phyloP scores from a whole-genome alignment of 2,329 filamentous ascomycete species.

The Diplodia mutila region DNA sequence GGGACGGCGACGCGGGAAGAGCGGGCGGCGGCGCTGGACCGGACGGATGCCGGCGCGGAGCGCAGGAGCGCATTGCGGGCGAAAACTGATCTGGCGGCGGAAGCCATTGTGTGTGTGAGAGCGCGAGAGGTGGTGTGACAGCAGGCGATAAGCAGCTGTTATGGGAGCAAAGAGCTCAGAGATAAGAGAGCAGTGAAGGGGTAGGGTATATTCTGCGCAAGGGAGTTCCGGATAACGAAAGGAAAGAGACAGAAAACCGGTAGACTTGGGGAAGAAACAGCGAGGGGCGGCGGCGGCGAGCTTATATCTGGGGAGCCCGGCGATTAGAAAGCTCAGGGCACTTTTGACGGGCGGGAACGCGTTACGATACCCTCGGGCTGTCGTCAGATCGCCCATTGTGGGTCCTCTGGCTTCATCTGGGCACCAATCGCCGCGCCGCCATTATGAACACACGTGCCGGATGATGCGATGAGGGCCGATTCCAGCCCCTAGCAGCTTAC shows the following conservation, averaged over 20 bases:
- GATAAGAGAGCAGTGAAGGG: slow-evolving; percentile 8
- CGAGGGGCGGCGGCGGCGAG: neutral
- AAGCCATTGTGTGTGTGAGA: slow-evolving; percentile 12
- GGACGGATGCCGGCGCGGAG: slow-evolving; percentile 52
- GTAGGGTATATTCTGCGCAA: slow-evolving; percentile 14
- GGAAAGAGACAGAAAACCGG: neutral
- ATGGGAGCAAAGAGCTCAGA: neutral
- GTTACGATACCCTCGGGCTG: slow-evolving; percentile 14
- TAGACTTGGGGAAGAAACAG: neutral
- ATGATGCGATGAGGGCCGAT: slow-evolving; percentile 20
- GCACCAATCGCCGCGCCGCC: slow-evolving; percentile 15
- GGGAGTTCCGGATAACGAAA: neutral
- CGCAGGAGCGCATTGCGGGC: slow-evolving; percentile 38
- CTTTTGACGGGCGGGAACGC: neutral
- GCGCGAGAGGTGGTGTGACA: slow-evolving; percentile 2
- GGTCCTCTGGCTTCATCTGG: slow-evolving; percentile 18
- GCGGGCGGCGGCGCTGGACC: slow-evolving; percentile 56
- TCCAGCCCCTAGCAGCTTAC: slow-evolving; percentile 20
- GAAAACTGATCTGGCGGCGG: slow-evolving; percentile 22
- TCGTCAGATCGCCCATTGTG: slow-evolving; percentile 8
- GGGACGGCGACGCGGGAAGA: slow-evolving; percentile 52
- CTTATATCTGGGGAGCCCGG: slow-evolving; percentile 14
- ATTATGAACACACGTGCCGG: slow-evolving; percentile 8
- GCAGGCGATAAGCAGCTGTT: neutral
- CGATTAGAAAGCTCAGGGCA: slow-evolving; percentile 11